Percentiles rank a stretch among this genome's conserved stretches.
phyloP scores from a whole-genome alignment of 306 rosid genomes.

The Corylus heterophylla region DNA sequence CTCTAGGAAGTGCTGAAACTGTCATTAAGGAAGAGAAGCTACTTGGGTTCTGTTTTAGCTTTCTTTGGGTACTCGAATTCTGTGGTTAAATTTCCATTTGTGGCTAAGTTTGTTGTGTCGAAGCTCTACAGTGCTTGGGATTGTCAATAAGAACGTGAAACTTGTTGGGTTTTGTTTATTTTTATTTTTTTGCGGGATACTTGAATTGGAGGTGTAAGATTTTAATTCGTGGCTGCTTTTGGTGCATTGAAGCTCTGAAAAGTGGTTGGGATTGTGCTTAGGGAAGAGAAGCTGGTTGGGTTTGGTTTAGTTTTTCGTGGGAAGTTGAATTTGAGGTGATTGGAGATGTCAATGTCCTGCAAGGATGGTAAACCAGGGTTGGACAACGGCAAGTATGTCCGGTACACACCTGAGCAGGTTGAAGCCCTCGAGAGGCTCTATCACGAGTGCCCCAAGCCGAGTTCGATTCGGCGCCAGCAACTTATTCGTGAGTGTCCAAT shows the following conservation, averaged over 20 bases:
- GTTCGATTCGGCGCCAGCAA: slow-evolving; percentile 95
- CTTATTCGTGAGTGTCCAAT: slow-evolving; percentile 93
- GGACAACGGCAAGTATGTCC: slow-evolving; percentile 93
- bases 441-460: slow-evolving; percentile 98
- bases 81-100: slow-evolving; percentile 13
- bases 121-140: slow-evolving; percentile 6
- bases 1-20: slow-evolving; percentile 3
- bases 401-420: slow-evolving; percentile 99
- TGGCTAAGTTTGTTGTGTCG: slow-evolving; percentile 11
- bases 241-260: slow-evolving; percentile 15
- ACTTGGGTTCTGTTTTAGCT: slow-evolving; percentile 5
- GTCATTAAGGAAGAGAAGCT: slow-evolving; percentile 19
- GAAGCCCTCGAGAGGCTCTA: slow-evolving; percentile 97
- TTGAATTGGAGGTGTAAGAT: background rate
- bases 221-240: slow-evolving; percentile 12
- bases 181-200: background rate
- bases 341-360: slow-evolving; percentile 88
- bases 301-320: slow-evolving; percentile 24
- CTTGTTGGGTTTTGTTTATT: background rate
- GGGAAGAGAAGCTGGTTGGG: slow-evolving; percentile 22
- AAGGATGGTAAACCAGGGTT: slow-evolving; percentile 81
- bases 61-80: background rate
- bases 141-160: slow-evolving; percentile 11
- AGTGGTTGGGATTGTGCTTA: background rate
- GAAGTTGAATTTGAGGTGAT: slow-evolving; percentile 20